Evolutionary conservation across 2,329 filamentous ascomycete genomes (phyloP).

Genomic region (Sclerotinia glacialis): DNA sequence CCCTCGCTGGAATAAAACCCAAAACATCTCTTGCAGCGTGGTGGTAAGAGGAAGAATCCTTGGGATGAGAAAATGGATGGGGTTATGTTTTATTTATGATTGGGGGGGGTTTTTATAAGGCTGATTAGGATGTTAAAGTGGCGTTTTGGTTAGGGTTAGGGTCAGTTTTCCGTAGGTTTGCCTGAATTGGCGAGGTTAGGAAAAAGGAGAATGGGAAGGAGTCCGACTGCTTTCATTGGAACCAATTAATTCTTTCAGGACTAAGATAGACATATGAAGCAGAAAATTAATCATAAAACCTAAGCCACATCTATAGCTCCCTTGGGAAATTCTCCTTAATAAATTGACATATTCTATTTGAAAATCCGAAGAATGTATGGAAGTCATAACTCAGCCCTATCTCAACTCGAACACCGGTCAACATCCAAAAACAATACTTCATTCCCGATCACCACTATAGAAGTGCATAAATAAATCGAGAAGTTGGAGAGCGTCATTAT

Average conservation of each 20-base stretch:
- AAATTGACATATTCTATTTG: neutral
- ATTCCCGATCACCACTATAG: too few species aligned
- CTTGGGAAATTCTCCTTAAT: neutral
- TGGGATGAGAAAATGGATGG: neutral
- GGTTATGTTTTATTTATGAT: slow-evolving; percentile 6
- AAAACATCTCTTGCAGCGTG: neutral
- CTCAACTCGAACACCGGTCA: neutral
- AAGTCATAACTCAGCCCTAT: neutral
- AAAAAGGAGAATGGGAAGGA: too few species aligned
- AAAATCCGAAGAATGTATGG: neutral
- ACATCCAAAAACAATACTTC: neutral
- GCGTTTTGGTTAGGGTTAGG: neutral
- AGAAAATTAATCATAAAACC: neutral
- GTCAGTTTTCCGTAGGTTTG: too few species aligned
- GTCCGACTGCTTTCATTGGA: too few species aligned
- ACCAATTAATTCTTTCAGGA: too few species aligned
- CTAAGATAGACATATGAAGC: neutral
- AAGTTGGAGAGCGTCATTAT: neutral
- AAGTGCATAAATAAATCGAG: neutral
- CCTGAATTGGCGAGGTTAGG: neutral
- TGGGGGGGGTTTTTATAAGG: neutral
- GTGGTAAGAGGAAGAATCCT: neutral
- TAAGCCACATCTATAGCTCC: too few species aligned
- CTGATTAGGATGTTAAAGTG: neutral
- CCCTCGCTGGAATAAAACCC: neutral